phyloP scores from a whole-genome alignment of 805 yeast genomes.

The Cyberlindnera maritima region DNA sequence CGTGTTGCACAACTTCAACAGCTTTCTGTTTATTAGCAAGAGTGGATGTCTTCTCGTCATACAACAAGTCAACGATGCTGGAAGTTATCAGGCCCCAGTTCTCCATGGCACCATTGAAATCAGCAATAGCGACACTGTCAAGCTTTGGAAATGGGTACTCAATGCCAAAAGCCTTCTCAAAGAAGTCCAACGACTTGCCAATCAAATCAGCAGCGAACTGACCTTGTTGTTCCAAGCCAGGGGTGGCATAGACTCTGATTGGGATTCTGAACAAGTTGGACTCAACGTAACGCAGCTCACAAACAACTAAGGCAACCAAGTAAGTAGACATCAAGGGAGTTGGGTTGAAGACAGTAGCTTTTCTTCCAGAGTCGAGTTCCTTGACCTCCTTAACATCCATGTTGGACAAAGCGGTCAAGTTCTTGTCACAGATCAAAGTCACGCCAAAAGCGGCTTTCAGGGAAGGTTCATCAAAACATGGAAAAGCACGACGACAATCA shows the following conservation, averaged over 20 bases:
- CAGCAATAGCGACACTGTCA: slow-evolving; percentile 81
- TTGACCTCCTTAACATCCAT: slow-evolving; percentile 60
- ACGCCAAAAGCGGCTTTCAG: slow-evolving; percentile 72
- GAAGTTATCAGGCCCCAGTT: slow-evolving; percentile 80
- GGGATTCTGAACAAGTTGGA: slow-evolving; percentile 65
- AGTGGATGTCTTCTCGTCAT: slow-evolving; percentile 69
- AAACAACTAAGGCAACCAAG: slow-evolving; percentile 78
- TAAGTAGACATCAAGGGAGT: slow-evolving; percentile 86
- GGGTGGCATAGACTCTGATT: slow-evolving; percentile 77
- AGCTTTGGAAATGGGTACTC: slow-evolving; percentile 78
- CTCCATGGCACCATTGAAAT: slow-evolving; percentile 88
- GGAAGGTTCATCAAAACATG: slow-evolving; percentile 83
- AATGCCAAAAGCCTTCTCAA: slow-evolving; percentile 69
- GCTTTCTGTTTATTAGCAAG: slow-evolving; percentile 66
- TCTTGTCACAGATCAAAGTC: slow-evolving; percentile 52
- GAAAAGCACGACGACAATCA: slow-evolving; percentile 85
- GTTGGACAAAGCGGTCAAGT: slow-evolving; percentile 62
- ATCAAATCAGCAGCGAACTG: slow-evolving; percentile 71
- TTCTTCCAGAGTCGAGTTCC: slow-evolving; percentile 40
- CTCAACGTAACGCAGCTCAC: slow-evolving; percentile 75
- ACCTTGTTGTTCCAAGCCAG: slow-evolving; percentile 71
- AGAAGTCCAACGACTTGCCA: slow-evolving; percentile 70
- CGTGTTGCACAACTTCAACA: slow-evolving; percentile 85
- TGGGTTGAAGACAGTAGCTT: slow-evolving; percentile 62
- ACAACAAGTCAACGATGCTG: slow-evolving; percentile 70